These are phyloP conservation scores for Tuber indicum DNA, from an alignment of 495 filamentous ascomycete species.

Conservation along the genomic window DNA sequence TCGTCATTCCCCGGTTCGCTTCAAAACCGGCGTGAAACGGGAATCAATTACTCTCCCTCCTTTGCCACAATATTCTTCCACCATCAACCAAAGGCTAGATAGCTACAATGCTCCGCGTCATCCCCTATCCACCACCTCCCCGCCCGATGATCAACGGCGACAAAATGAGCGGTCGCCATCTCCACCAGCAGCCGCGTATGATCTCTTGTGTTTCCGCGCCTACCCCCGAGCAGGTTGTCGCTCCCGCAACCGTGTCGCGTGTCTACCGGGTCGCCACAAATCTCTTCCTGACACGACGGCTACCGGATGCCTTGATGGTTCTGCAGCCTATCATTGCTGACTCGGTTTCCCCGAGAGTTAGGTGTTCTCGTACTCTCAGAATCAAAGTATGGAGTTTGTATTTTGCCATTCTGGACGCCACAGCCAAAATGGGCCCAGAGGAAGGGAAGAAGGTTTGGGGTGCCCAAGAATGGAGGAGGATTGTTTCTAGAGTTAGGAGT, in stretches of 20 bases:
- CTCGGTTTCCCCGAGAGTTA: constrained; percentile 45
- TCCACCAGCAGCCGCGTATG: constrained; percentile 44
- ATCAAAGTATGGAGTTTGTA: constrained; percentile 98
- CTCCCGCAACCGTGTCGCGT: constrained; percentile 28
- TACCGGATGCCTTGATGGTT: constrained; percentile 77
- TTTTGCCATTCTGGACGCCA: constrained; percentile 81
- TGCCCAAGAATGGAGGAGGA: constrained; percentile 67
- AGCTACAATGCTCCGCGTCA: constrained; percentile 38
- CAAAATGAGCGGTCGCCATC: constrained; percentile 26
- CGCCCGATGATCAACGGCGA: constrained; percentile 39
- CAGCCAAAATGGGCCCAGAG: constrained; percentile 79
- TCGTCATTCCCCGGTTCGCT: not conserved
- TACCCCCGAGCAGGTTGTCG: constrained; percentile 11
- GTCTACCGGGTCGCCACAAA: constrained; percentile 79
- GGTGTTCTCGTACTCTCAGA: constrained; percentile 59
- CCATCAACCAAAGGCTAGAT: constrained; percentile 2
- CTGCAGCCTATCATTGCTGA: constrained; percentile 66
- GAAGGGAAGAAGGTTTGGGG: constrained; percentile 86
- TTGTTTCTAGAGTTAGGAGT: constrained; percentile 73
- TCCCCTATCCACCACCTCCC: constrained; percentile 39
- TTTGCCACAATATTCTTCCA: not conserved
- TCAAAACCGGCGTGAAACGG: not conserved
- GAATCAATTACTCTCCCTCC: not conserved
- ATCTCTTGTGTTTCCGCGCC: constrained; percentile 48
- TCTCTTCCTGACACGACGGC: constrained; percentile 83